These are phyloP conservation scores for Claviceps maximensis DNA, from an alignment of 2,329 filamentous ascomycete genomes.

Conservation along the genomic window DNA sequence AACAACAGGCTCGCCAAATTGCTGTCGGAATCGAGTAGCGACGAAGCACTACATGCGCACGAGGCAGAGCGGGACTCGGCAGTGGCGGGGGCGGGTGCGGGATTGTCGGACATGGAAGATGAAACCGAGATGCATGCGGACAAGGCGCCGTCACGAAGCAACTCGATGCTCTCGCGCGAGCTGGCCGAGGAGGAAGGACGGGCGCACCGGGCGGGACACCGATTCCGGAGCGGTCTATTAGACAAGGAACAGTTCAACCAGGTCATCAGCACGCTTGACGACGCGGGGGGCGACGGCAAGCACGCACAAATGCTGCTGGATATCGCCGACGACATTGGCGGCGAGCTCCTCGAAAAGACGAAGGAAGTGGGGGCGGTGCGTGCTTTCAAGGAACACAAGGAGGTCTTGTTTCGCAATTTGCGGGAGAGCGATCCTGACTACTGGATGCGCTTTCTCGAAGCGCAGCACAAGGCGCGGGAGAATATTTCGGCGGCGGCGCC, in stretches of 20 bases:
- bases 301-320: constrained; percentile 42
- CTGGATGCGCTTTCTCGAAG: constrained; percentile 49
- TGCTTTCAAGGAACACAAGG: constrained; percentile 46
- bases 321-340: constrained; percentile 49
- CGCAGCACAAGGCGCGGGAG: constrained; percentile 44
- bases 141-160: constrained; percentile 33
- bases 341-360: constrained; percentile 43
- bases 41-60: constrained; percentile 13
- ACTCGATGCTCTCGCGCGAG: constrained; percentile 39
- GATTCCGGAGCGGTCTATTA: constrained; percentile 40
- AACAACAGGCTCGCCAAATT: not conserved
- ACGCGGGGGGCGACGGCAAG: constrained; percentile 36
- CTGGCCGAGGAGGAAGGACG: constrained; percentile 45
- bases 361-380: constrained; percentile 45
- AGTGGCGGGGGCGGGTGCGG: constrained; percentile 2
- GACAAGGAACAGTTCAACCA: constrained; percentile 39
- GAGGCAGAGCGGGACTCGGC: constrained; percentile 21
- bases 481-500: constrained; percentile 29
- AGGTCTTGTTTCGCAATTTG: constrained; percentile 34
- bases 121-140: constrained; percentile 31
- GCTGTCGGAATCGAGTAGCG: constrained; percentile 3
- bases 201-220: constrained; percentile 40
- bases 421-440: constrained; percentile 52
- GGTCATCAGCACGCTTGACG: constrained; percentile 33
- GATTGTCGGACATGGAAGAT: constrained; percentile 34